A percentile compares a stretch with the other conserved stretches of the same genome.
These are phyloP conservation scores for Didymosphaeria variabile DNA, from an alignment of 2,329 filamentous ascomycete genomes.

Conservation along the genomic window DNA sequence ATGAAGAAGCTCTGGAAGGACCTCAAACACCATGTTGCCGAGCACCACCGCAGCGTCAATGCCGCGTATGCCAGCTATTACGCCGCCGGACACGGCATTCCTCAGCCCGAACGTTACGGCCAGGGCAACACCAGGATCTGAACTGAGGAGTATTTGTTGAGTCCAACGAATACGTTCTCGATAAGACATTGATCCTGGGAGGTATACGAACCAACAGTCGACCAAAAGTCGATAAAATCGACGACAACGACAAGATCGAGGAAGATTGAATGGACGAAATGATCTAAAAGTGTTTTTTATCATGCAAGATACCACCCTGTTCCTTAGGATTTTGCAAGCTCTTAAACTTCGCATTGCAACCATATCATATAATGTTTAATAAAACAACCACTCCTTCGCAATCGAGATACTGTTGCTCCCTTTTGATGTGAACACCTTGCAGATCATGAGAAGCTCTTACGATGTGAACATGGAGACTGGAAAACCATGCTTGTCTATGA, in stretches of 20 bases:
- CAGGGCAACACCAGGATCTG: slow-evolving; percentile 9
- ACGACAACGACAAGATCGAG: neutral
- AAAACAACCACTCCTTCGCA: neutral
- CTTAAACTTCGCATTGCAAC: neutral
- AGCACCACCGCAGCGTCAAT: slow-evolving; percentile 44
- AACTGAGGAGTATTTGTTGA: neutral
- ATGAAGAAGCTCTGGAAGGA: slow-evolving; percentile 42
- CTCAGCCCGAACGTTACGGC: neutral
- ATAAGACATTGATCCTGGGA: neutral
- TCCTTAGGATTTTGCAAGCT: neutral
- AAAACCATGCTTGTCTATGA: neutral
- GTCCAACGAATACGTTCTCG: neutral
- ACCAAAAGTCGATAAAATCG: neutral
- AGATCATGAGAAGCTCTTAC: neutral
- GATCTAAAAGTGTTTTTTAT: slow-evolving; percentile 10
- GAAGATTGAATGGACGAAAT: neutral
- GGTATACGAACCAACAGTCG: too few relatives aligned
- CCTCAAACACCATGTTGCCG: slow-evolving; percentile 36
- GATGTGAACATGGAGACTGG: neutral
- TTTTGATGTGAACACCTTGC: neutral
- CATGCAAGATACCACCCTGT: slow-evolving; percentile 8
- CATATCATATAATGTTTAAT: slow-evolving; percentile 10
- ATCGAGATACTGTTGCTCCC: neutral
- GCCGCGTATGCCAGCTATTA: slow-evolving; percentile 38
- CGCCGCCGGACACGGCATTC: slow-evolving; percentile 22